phyloP scores from a whole-genome alignment of 495 filamentous ascomycete species.

The Xylaria scruposa region DNA sequence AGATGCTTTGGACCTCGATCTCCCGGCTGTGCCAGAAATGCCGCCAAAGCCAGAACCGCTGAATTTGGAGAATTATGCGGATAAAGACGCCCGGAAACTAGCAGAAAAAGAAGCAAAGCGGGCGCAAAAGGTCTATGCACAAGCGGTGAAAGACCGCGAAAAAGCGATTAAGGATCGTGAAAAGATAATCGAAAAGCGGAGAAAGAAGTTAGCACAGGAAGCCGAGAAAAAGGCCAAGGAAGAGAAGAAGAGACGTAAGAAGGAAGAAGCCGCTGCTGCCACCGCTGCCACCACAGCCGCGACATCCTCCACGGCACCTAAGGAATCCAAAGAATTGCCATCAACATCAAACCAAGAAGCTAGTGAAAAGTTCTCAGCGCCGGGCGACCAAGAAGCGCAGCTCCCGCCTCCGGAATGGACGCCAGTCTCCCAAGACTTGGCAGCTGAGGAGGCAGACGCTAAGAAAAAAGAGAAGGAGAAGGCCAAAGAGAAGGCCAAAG shows the following conservation, averaged over 20 bases:
- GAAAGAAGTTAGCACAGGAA: conserved; percentile 57
- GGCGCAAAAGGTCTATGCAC: conserved; percentile 64
- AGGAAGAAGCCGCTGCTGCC: conserved; percentile 37
- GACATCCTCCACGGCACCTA: conserved; percentile 30
- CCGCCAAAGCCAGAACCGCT: conserved; percentile 51
- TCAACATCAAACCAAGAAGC: conserved; percentile 30
- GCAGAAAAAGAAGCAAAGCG: conserved; percentile 67
- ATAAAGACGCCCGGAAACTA: conserved; percentile 68
- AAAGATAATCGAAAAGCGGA: conserved; percentile 61
- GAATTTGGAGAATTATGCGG: conserved; percentile 58
- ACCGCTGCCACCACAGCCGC: conserved; percentile 25
- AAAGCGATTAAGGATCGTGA: conserved; percentile 65
- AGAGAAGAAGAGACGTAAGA: conserved; percentile 46
- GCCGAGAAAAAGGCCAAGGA: conserved; percentile 47
- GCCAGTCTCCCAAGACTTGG: conserved; percentile 9
- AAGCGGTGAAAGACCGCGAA: conserved; percentile 67
- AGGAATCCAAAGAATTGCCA: conserved; percentile 33
- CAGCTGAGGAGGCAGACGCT: conserved; percentile 17
- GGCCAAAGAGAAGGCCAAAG: conserved; percentile 31
- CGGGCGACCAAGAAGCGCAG: not conserved
- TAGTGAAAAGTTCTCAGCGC: conserved; percentile 17
- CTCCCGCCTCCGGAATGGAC: not conserved
- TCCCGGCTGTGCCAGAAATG: conserved; percentile 52
- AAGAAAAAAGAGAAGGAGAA: conserved; percentile 33
- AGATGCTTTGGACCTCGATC: conserved; percentile 37